Conservation (phyloP, 192 early-diverging fungal species). For the Entophlyctis luteolus region DNA sequence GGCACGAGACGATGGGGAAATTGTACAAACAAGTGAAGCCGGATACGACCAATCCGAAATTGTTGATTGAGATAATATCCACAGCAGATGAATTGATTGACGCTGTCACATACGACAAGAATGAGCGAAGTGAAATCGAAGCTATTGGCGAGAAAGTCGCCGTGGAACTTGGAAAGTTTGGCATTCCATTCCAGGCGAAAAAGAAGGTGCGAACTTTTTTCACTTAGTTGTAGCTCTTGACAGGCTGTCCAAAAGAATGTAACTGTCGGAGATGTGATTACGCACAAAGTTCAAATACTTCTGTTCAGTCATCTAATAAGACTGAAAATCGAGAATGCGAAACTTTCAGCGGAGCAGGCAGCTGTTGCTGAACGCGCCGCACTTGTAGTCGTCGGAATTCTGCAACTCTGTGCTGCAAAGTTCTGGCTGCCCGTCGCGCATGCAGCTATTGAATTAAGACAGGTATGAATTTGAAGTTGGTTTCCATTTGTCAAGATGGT, state of each 20-base stretch:
- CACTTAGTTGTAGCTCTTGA: too few relatives aligned
- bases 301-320: conserved; percentile 82
- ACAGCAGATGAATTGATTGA: conserved; percentile 20
- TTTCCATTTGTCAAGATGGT: conserved; percentile 31
- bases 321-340: conserved; percentile 55
- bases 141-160: background rate
- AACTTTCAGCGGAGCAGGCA: conserved; percentile 43
- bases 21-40: conserved; percentile 89
- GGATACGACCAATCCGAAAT: conserved; percentile 49
- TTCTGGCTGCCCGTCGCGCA: conserved; percentile 75
- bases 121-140: background rate
- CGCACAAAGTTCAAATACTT: conserved; percentile 56
- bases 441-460: conserved; percentile 76
- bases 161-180: conserved; percentile 12
- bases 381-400: conserved; percentile 77
- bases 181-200: conserved; percentile 10
- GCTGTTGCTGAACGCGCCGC: conserved; percentile 70
- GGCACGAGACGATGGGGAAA: conserved; percentile 80
- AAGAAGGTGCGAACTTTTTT: conserved; percentile 15
- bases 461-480: conserved; percentile 41
- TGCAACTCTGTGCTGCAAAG: conserved; percentile 81
- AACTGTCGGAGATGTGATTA: conserved; percentile 41
- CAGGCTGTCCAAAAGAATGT: too few relatives aligned
- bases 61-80: conserved; percentile 15
- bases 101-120: conserved; percentile 10